Percentiles rank a stretch among this genome's conserved stretches.
These are phyloP conservation scores for Marchantia paleacea DNA, from an alignment of 225 moss, liverwort and hornwort genomes.

Conservation along the genomic window DNA sequence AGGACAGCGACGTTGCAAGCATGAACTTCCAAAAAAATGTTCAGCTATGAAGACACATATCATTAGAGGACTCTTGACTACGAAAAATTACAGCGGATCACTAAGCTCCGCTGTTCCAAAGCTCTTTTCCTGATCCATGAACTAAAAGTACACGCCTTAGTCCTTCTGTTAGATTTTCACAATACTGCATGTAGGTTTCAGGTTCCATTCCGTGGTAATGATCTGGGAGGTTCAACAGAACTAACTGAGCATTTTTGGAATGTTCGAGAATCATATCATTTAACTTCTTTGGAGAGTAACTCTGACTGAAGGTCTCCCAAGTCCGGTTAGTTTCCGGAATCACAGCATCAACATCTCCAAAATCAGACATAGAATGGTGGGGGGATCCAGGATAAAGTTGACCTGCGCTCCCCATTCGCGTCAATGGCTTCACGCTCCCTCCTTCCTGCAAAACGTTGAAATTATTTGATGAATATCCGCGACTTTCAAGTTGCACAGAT, in stretches of 20 bases:
- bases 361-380: constrained; percentile 37
- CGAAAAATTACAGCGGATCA: no score
- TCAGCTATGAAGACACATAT: no score
- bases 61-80: no score
- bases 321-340: constrained; percentile 71
- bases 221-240: constrained; percentile 86
- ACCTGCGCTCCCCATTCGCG: constrained; percentile 44
- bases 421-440: constrained; percentile 10
- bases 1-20: no score
- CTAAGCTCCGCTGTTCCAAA: constrained; percentile 34
- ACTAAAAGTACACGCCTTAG: constrained; percentile 69
- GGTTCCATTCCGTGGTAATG: constrained; percentile 85
- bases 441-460: constrained; percentile 8
- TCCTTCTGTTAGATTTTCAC: constrained; percentile 76
- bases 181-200: constrained; percentile 73
- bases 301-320: constrained; percentile 90
- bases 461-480: no score
- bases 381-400: constrained; percentile 79
- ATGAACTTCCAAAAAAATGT: no score
- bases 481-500: no score
- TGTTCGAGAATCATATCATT: constrained; percentile 78
- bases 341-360: constrained; percentile 28
- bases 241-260: constrained; percentile 63
- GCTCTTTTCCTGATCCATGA: constrained; percentile 81
- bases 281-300: constrained; percentile 69